Base-by-base conservation (phyloP, 805 yeast species). In the Helenozyma rhizophorensis region DNA sequence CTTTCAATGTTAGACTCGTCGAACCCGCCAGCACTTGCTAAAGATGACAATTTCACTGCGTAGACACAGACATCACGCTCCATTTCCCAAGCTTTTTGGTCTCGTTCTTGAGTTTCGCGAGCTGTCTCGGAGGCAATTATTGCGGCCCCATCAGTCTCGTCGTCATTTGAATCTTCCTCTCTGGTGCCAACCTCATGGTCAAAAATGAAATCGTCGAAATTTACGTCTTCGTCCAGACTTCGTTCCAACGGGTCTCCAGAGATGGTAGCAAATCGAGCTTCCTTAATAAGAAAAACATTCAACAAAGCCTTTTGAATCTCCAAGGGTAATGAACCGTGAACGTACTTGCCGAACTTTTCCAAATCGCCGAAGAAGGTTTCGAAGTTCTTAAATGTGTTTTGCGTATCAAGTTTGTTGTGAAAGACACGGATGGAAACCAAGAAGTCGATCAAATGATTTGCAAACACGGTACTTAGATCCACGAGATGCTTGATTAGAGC, bases 141-240 rank as follows among this genome's bases (percentile, higher is more conserved):
- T 14, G 27, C 27, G 5, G 23, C 22, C 14, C 15, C 27, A 10
- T 21, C 31, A 9, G 16, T 17, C 10, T 27, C 15, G 11, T 9
- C 27, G 8, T 19, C 30, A 11, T 19, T 14, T 13, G 6, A 14
- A 9, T 21, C 25, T 8, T 15, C 14, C 10, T 12, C 12, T 14
- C 10, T 30, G 26, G 7, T 9, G 2, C 12, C 8, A 4, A 25
- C 23, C n/a, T 5, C 27, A 10, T 23, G 27, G 5, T 31, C 40
- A 15, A 39, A 37, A 6, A 33, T 31, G 12, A 27, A 39, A 14
- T 58, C 65, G 7, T 52, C 62, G 24, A 51, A 58, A 33, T 66
- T 61, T 12, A 70, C 75, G 40, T 60, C 78, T 47, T 79, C 84
- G 14, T 65, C 61, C 21, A 67, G 78, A 14, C 58, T 61, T 44